Evolutionary conservation across 2,329 filamentous ascomycete species (phyloP).

Genomic region (Colletotrichum paranaense): DNA sequence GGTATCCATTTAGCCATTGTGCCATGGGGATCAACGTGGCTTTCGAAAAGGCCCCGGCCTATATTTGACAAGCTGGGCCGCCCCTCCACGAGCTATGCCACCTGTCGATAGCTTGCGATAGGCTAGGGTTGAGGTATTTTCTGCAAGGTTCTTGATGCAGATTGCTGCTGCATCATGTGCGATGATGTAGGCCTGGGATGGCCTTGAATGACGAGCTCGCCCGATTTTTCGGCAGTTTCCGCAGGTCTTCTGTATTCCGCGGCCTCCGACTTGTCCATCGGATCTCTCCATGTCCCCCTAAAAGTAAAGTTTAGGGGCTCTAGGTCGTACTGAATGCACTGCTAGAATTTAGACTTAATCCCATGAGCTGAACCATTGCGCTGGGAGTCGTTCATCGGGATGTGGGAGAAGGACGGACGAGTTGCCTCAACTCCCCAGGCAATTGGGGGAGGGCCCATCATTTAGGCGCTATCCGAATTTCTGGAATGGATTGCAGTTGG

Average conservation of each 20-base stretch:
- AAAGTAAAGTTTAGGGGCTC: neutral
- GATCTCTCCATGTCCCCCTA: neutral
- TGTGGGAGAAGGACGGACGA: neutral
- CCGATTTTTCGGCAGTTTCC: constrained; percentile 4
- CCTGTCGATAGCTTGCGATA: constrained; percentile 29
- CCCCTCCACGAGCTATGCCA: constrained; percentile 2
- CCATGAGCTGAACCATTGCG: neutral
- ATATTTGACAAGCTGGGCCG: neutral
- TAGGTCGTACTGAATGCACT: neutral
- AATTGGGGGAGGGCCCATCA: neutral
- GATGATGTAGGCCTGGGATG: constrained; percentile 15
- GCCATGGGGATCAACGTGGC: neutral
- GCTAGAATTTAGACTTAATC: neutral
- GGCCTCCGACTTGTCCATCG: neutral
- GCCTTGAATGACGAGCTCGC: neutral
- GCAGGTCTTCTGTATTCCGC: neutral
- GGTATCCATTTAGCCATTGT: neutral
- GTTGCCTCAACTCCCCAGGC: neutral
- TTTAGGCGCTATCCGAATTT: neutral
- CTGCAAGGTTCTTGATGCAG: neutral
- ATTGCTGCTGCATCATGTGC: constrained; percentile 14
- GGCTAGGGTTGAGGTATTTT: constrained; percentile 26
- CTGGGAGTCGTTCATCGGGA: neutral
- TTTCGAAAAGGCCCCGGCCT: neutral
- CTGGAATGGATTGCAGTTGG: neutral